phyloP scores from a whole-genome alignment of 208 protist species.

The Trypanosoma platydactyli region DNA sequence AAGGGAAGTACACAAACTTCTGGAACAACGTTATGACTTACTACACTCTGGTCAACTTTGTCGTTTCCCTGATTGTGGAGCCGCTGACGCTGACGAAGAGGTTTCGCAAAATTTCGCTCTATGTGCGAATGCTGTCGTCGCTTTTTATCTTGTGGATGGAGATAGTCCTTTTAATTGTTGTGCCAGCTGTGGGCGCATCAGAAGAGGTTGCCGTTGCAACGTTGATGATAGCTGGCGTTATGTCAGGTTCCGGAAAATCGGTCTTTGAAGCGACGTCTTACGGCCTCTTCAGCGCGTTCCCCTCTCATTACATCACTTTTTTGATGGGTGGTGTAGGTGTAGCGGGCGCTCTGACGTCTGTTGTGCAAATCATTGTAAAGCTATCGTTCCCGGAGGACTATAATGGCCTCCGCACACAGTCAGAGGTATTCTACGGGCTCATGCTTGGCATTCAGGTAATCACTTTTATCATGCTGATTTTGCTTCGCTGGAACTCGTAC shows the following conservation, averaged over 20 bases:
- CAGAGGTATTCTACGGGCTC: constrained; percentile 59
- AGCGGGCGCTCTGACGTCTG: constrained; percentile 43
- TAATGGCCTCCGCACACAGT: constrained; percentile 38
- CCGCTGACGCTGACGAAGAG: constrained; percentile 46
- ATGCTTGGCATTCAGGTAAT: constrained; percentile 37
- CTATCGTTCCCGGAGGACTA: constrained; percentile 35
- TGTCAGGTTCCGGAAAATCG: constrained; percentile 56
- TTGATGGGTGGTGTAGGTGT: constrained; percentile 66
- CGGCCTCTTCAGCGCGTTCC: constrained; percentile 64
- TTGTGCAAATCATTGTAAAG: constrained; percentile 64
- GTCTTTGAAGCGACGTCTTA: constrained; percentile 76
- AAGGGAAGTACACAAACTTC: constrained; percentile 39
- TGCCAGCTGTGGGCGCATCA: constrained; percentile 42
- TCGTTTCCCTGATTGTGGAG: constrained; percentile 47
- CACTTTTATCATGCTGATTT: constrained; percentile 39
- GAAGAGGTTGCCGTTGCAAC: constrained; percentile 47
- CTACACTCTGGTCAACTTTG: constrained; percentile 55
- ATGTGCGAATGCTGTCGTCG: constrained; percentile 38
- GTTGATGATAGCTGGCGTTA: constrained; percentile 35
- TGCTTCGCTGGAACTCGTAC: constrained; percentile 49
- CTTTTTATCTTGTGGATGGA: constrained; percentile 49
- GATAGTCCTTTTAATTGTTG: constrained; percentile 49
- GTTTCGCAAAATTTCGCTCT: constrained; percentile 46
- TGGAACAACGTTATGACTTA: constrained; percentile 72
- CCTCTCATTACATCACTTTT: constrained; percentile 46